Conservation (phyloP, 1,284 basidiomycete genomes). For the Heterobasidion parviporum region DNA sequence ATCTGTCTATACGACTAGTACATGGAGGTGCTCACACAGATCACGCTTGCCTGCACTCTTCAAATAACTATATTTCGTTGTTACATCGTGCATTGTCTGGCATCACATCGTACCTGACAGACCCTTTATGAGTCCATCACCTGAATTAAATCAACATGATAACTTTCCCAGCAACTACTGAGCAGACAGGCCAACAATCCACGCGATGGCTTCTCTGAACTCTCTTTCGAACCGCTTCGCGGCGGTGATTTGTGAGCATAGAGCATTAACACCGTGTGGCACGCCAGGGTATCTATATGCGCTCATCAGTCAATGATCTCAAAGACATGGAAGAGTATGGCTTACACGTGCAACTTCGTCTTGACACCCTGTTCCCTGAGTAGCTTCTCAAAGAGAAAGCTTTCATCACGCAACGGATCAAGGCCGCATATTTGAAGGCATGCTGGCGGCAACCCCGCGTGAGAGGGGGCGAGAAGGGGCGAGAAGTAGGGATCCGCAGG, state of each 20-base stretch:
- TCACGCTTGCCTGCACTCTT: too few species aligned
- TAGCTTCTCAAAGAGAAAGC: not conserved
- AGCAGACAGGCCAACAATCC: too few species aligned
- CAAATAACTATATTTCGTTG: too few species aligned
- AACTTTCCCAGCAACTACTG: too few species aligned
- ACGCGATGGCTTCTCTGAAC: not conserved
- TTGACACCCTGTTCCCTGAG: not conserved
- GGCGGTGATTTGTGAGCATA: not conserved
- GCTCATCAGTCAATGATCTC: not conserved
- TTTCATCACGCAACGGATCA: constrained; percentile 1
- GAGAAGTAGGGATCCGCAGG: not conserved
- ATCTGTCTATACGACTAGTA: too few species aligned
- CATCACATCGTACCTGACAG: too few species aligned
- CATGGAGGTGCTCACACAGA: too few species aligned
- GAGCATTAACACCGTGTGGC: not conserved
- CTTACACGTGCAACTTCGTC: not conserved
- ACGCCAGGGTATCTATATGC: not conserved
- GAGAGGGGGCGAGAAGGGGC: not conserved
- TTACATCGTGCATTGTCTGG: too few species aligned
- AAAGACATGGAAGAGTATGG: not conserved
- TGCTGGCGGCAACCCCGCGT: not conserved
- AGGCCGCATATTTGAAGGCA: not conserved
- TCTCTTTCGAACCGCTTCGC: not conserved
- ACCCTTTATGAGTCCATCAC: too few species aligned
- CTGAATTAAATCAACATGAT: too few species aligned